Base-by-base conservation (phyloP, 139 green algal species). In the Mesotaenium endlicherianum region DNA sequence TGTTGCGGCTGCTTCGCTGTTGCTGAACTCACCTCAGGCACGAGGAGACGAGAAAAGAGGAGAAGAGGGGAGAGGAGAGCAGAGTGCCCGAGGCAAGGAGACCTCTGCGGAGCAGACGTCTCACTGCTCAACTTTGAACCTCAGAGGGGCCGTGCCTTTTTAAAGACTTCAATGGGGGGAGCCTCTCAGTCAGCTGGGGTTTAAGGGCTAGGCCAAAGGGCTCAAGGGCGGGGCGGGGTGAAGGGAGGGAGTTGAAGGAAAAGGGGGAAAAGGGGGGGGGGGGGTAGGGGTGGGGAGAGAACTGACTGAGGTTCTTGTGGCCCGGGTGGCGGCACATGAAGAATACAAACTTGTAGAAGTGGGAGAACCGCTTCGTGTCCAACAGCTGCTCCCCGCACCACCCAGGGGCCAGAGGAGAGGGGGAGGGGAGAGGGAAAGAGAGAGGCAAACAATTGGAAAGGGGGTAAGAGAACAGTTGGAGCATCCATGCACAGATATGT, bases 281-380 rank as follows among this genome's bases (percentile, higher is more conserved):
- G 50, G 50, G 50, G 26, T 20, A 26, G 50, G 26, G 50, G 50
- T 20, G 26, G 50, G 50, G 50, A 64, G 50, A 64, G 20, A 64
- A 64, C 70, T 78, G 11, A 82, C 57, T 81, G 39, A 82, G 50
- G 57, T 44, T 82, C 40, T 82, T 82, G 64, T 82, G 75, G 14
- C 75, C 75, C 26, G 5, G 55, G 5, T 82, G 64, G 38, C 75
- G 75, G 17, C 20, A 17, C 11, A 82, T 17, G 57, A 82, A 82
- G 40, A 82, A 82, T 6, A 82, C 75, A 82, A 82, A 82, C 20
- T 43, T 64, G 40, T 82, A 82, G 60, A 82, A 82, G n/a, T 20
- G 14, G 11, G 57, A 11, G 26, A 82, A 82, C n/a, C 30, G 58
- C 55, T 40, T 14, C 57, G 58, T 81, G 8, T 82, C 57, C 75